Percentiles rank a stretch among this genome's conserved stretches.
Evolutionary conservation across 2,329 filamentous ascomycete species (phyloP).

Genomic region (Penicillium hesseltinei): DNA sequence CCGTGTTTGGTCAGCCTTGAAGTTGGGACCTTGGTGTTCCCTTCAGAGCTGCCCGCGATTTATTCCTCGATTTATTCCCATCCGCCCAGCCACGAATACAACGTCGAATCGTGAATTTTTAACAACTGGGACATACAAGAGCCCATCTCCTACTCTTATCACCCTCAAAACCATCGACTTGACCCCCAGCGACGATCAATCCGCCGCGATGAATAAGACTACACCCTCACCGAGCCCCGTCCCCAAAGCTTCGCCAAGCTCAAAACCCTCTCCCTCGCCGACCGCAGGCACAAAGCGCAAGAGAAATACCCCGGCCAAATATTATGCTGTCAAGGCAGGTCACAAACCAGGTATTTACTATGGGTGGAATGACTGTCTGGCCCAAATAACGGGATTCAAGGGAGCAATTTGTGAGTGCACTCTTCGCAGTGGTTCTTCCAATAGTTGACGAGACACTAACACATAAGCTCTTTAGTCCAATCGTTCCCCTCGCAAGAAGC

Average conservation of each 20-base stretch:
- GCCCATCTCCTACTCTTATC: not conserved
- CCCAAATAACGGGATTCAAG: slow-evolving; percentile 61
- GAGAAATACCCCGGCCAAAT: slow-evolving; percentile 52
- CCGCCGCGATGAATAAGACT: slow-evolving; percentile 30
- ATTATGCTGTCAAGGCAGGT: slow-evolving; percentile 63
- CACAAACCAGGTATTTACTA: slow-evolving; percentile 62
- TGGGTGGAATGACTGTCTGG: slow-evolving; percentile 61
- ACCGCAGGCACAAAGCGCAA: slow-evolving; percentile 57
- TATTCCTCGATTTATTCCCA: slow-evolving; percentile 18
- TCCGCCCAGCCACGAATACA: slow-evolving; percentile 14
- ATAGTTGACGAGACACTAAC: not conserved
- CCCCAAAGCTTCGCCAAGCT: slow-evolving; percentile 26
- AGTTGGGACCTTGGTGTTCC: slow-evolving; percentile 28
- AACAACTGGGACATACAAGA: not conserved
- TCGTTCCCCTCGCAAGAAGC: slow-evolving; percentile 72
- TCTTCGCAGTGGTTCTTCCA: not conserved
- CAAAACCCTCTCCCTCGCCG: slow-evolving; percentile 28
- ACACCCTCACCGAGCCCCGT: slow-evolving; percentile 39
- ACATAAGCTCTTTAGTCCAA: slow-evolving; percentile 61
- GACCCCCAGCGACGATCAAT: not conserved
- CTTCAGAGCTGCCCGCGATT: slow-evolving; percentile 26
- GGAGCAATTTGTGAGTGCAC: slow-evolving; percentile 65
- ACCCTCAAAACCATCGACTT: not conserved
- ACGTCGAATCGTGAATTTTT: slow-evolving; percentile 3
- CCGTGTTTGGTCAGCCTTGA: slow-evolving; percentile 24